phyloP scores from a whole-genome alignment of 345 rosid species.

The Dipteronia sinensis region DNA sequence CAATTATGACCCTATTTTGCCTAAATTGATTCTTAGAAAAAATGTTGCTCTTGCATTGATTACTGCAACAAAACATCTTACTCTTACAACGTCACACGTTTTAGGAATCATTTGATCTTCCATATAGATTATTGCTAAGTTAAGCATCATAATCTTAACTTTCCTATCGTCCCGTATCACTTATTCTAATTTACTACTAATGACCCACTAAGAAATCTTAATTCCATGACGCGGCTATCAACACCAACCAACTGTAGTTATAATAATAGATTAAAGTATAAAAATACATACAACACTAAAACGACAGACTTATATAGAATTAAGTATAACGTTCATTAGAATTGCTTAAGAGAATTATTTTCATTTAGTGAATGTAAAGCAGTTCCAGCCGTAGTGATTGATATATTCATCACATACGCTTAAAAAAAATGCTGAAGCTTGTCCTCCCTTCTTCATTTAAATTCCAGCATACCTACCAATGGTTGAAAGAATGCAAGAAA shows the following conservation, averaged over 20 bases:
- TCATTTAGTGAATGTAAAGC: neutral
- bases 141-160: neutral
- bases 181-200: neutral
- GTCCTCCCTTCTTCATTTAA: neutral
- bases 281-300: neutral
- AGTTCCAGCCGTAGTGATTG: neutral
- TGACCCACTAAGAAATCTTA: neutral
- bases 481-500: constrained; percentile 7
- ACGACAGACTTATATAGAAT: neutral
- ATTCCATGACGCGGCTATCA: no score
- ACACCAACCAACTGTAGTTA: neutral
- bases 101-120: neutral
- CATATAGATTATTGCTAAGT: no score
- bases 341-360: neutral
- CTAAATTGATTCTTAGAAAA: neutral
- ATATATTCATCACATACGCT: neutral
- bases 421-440: neutral
- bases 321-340: neutral
- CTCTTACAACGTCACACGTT: neutral
- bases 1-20: neutral
- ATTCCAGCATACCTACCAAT: constrained; percentile 1
- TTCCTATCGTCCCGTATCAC: neutral
- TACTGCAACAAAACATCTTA: neutral
- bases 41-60: neutral
- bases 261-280: neutral